A percentile compares a stretch with the other conserved stretches of the same genome.
phyloP scores from a whole-genome alignment of 345 rosid genomes.

The Hibiscus syriacus region DNA sequence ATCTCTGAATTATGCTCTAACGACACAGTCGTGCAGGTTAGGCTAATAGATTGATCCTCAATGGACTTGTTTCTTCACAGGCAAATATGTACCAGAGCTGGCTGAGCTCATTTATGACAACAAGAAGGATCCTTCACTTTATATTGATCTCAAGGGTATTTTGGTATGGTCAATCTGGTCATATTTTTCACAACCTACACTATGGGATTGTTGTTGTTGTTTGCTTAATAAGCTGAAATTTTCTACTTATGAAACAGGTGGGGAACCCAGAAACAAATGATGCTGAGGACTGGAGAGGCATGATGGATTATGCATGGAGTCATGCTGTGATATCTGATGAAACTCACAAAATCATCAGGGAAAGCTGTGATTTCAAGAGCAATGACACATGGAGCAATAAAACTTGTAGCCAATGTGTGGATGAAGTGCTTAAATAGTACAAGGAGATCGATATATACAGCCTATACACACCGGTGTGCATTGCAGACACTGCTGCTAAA shows the following conservation, averaged over 20 bases:
- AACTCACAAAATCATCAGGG: slow-evolving; percentile 43
- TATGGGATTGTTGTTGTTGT: background rate
- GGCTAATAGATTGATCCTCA: background rate
- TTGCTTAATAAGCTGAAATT: background rate
- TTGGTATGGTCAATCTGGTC: slow-evolving; percentile 40
- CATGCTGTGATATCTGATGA: slow-evolving; percentile 88
- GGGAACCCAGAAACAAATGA: slow-evolving; percentile 85
- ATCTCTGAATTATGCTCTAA: no score
- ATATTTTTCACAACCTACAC: background rate
- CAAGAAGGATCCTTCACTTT: slow-evolving; percentile 45
- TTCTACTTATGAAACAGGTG: slow-evolving; percentile 32
- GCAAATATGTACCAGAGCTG: slow-evolving; percentile 83
- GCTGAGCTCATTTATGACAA: slow-evolving; percentile 63
- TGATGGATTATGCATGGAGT: slow-evolving; percentile 92
- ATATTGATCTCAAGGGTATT: slow-evolving; percentile 65
- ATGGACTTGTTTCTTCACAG: slow-evolving; percentile 23
- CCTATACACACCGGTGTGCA: slow-evolving; percentile 68
- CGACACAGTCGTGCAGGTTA: no score
- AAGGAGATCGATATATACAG: slow-evolving; percentile 70
- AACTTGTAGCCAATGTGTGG: slow-evolving; percentile 47
- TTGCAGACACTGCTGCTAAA: slow-evolving; percentile 27
- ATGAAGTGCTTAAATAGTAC: slow-evolving; percentile 56
- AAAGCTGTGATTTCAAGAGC: slow-evolving; percentile 57
- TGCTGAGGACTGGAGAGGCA: slow-evolving; percentile 78
- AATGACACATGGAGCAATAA: slow-evolving; percentile 49